Evolutionary conservation across 2,329 filamentous ascomycete species (phyloP).

Genomic region (Arachnomyces sp.): DNA sequence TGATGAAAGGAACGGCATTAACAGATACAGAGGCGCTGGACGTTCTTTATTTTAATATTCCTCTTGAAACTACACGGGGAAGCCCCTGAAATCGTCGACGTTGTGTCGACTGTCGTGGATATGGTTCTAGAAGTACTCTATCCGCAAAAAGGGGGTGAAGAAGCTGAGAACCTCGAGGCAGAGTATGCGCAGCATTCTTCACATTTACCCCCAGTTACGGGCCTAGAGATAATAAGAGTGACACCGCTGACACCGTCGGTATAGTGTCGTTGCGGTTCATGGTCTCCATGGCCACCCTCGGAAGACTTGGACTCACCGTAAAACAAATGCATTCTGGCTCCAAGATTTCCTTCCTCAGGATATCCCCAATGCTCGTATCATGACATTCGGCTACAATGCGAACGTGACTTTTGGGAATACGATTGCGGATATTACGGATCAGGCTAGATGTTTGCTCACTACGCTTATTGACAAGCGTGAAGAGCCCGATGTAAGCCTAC

Average conservation of each 20-base stretch:
- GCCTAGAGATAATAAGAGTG: no score
- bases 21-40: no score
- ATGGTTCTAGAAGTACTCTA: no score
- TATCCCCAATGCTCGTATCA: conserved; percentile 15
- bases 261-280: conserved; percentile 31
- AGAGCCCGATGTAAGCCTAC: neutral
- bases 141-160: no score
- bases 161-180: no score
- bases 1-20: no score
- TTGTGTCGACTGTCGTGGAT: conserved; percentile 2
- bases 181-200: neutral
- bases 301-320: conserved; percentile 25
- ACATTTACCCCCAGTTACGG: no score
- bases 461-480: neutral
- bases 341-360: conserved; percentile 22
- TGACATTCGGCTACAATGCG: conserved; percentile 24
- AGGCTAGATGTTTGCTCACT: neutral
- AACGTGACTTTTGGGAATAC: conserved; percentile 1
- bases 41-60: no score
- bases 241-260: no score
- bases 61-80: no score
- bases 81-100: no score
- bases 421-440: neutral
- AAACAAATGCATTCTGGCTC: conserved; percentile 23
- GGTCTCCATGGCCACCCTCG: conserved; percentile 23